A percentile compares a stretch with the other conserved stretches of the same genome.
Evolutionary conservation across 306 rosid genomes (phyloP).

Genomic region (Rosa lucieae): DNA sequence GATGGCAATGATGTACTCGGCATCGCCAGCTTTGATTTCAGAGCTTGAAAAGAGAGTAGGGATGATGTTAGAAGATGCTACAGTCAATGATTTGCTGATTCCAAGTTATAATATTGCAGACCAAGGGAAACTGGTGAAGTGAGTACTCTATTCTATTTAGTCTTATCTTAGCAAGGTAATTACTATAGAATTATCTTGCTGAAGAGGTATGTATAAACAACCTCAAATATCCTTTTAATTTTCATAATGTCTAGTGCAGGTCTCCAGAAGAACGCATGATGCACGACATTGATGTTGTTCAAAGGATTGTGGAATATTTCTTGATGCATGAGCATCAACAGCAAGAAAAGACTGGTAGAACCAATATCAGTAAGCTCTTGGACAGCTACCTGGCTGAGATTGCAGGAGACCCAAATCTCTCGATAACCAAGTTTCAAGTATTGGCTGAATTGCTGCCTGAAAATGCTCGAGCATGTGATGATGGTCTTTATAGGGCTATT

Average conservation of each 20-base stretch:
- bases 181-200: slow-evolving; percentile 3
- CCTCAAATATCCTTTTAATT: slow-evolving; percentile 18
- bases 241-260: slow-evolving; percentile 40
- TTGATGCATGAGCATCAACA: slow-evolving; percentile 81
- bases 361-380: slow-evolving; percentile 74
- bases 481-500: slow-evolving; percentile 92
- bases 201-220: slow-evolving; percentile 22
- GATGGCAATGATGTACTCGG: slow-evolving; percentile 83
- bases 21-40: slow-evolving; percentile 75
- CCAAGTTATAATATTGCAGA: slow-evolving; percentile 68
- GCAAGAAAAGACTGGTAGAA: slow-evolving; percentile 58
- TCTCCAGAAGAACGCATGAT: slow-evolving; percentile 59
- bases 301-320: slow-evolving; percentile 82
- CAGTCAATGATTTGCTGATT: slow-evolving; percentile 75
- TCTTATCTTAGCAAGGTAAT: slow-evolving; percentile 13
- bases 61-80: slow-evolving; percentile 79
- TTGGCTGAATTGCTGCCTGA: slow-evolving; percentile 80
- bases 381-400: slow-evolving; percentile 89
- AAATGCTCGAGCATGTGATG: slow-evolving; percentile 68
- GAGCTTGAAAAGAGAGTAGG: slow-evolving; percentile 90
- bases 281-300: slow-evolving; percentile 79
- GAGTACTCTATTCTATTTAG: slow-evolving; percentile 37
- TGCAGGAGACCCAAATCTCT: slow-evolving; percentile 87
- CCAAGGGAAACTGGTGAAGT: slow-evolving; percentile 53
- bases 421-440: slow-evolving; percentile 76